Percentiles rank a stretch among this genome's conserved stretches.
Evolutionary conservation across 179 eudicot species (phyloP).

Genomic region (Gypsophila paniculata): DNA sequence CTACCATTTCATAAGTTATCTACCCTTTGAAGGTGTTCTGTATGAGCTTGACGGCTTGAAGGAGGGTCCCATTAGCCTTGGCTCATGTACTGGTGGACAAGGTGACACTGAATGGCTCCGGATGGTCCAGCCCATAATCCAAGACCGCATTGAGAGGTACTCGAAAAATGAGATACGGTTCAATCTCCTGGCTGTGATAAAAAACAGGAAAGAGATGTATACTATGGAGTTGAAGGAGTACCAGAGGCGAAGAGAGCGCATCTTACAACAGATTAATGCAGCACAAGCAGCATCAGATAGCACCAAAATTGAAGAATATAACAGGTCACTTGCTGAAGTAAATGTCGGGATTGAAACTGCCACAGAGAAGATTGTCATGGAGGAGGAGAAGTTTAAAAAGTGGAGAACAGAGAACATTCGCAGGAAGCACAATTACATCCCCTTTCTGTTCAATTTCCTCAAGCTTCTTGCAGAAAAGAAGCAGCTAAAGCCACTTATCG

Average conservation of each 20-base stretch:
- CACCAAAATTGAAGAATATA: conserved; percentile 52
- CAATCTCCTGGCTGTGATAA: conserved; percentile 76
- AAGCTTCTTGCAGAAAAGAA: conserved; percentile 96
- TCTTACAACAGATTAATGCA: conserved; percentile 66
- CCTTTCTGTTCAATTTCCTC: conserved; percentile 86
- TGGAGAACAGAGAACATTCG: conserved; percentile 91
- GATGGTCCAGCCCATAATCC: conserved; percentile 81
- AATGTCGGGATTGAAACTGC: conserved; percentile 79
- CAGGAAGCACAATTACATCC: conserved; percentile 90
- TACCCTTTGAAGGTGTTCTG: conserved; percentile 80
- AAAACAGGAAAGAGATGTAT: conserved; percentile 85
- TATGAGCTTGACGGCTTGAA: conserved; percentile 96
- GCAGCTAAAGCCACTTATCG: conserved; percentile 88
- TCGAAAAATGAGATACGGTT: conserved; percentile 83
- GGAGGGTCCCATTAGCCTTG: conserved; percentile 90
- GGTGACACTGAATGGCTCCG: conserved; percentile 70
- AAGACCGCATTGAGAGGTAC: conserved; percentile 81
- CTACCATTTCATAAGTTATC: conserved; percentile 91
- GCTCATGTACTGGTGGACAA: conserved; percentile 79
- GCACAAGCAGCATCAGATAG: conserved; percentile 54
- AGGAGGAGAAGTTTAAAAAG: conserved; percentile 94
- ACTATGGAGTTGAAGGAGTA: conserved; percentile 88
- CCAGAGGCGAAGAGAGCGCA: conserved; percentile 74
- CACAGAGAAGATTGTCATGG: conserved; percentile 84
- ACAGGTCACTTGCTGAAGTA: conserved; percentile 59